Conservation (phyloP, 805 yeast genomes). For the Deakozyma indianensis region DNA sequence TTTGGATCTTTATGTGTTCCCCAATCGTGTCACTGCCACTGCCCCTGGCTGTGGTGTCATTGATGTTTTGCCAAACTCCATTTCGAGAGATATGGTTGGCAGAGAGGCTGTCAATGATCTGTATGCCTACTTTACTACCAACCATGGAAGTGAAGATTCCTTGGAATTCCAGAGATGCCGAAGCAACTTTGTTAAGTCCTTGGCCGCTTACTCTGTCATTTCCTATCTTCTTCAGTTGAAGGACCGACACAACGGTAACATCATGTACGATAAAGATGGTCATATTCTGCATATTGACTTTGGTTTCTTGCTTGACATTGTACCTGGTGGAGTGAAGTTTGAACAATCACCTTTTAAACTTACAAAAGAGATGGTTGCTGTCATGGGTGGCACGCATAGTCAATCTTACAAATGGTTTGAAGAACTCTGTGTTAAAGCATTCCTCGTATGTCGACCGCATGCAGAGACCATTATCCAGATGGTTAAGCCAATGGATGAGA, state of each 20-base stretch:
- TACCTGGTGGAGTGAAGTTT: constrained; percentile 96
- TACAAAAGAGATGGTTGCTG: constrained; percentile 91
- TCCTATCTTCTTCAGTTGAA: constrained; percentile 86
- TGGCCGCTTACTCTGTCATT: constrained; percentile 88
- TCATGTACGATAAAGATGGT: constrained; percentile 90
- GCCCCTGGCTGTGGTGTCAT: constrained; percentile 99
- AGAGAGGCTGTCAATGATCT: constrained; percentile 97
- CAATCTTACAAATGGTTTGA: constrained; percentile 90
- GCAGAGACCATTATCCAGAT: constrained; percentile 74
- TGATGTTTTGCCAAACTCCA: constrained; percentile 90
- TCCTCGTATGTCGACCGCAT: constrained; percentile 74
- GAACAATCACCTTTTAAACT: constrained; percentile 97
- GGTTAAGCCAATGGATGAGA: constrained; percentile 84
- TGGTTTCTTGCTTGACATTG: constrained; percentile 97
- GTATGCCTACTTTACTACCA: constrained; percentile 79
- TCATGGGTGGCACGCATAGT: constrained; percentile 85
- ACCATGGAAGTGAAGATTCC: constrained; percentile 89
- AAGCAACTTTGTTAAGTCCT: constrained; percentile 59
- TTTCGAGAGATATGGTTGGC: constrained; percentile 95
- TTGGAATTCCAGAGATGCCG: constrained; percentile 84
- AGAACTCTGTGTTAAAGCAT: constrained; percentile 87
- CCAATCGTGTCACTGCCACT: constrained; percentile 92
- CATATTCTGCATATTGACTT: constrained; percentile 86
- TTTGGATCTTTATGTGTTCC: constrained; percentile 79
- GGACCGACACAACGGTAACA: constrained; percentile 97